Conservation (phyloP, 768 basidiomycete genomes). For the Naganishia kalamii region DNA sequence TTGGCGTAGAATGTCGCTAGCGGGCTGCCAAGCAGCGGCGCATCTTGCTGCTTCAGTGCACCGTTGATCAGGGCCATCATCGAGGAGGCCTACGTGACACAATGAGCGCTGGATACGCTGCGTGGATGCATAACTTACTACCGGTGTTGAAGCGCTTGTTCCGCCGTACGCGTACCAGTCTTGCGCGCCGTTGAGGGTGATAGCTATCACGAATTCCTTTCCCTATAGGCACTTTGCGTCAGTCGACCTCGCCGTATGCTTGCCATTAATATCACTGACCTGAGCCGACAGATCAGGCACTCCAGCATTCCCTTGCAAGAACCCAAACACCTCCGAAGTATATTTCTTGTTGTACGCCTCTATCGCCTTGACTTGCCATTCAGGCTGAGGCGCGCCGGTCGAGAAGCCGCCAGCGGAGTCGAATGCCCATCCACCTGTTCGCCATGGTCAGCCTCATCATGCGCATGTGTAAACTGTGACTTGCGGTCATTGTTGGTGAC, state of each 20-base stretch:
- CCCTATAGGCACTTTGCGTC: neutral
- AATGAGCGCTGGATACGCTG: neutral
- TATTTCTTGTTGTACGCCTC: neutral
- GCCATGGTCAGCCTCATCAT: neutral
- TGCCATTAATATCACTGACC: neutral
- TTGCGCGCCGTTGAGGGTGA: neutral
- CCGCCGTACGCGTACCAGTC: conserved; percentile 1
- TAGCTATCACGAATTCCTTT: conserved; percentile 7
- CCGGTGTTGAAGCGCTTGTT: neutral
- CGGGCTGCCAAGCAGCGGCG: neutral
- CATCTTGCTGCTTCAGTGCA: neutral
- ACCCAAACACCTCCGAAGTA: neutral
- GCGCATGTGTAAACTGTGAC: neutral
- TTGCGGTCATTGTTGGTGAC: conserved; percentile 3
- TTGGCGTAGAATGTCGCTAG: neutral
- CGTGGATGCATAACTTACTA: neutral
- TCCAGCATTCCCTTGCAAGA: neutral
- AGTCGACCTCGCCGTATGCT: neutral
- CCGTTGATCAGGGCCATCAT: conserved; percentile 1
- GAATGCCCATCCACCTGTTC: conserved; percentile 5
- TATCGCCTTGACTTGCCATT: neutral
- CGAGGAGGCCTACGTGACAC: neutral
- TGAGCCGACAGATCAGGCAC: neutral
- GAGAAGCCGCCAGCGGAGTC: conserved; percentile 1
- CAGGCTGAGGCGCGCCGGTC: neutral